A percentile compares a stretch with the other conserved stretches of the same genome.
Conservation (phyloP, 1,284 basidiomycete genomes). For the Puccinia horiana region DNA sequence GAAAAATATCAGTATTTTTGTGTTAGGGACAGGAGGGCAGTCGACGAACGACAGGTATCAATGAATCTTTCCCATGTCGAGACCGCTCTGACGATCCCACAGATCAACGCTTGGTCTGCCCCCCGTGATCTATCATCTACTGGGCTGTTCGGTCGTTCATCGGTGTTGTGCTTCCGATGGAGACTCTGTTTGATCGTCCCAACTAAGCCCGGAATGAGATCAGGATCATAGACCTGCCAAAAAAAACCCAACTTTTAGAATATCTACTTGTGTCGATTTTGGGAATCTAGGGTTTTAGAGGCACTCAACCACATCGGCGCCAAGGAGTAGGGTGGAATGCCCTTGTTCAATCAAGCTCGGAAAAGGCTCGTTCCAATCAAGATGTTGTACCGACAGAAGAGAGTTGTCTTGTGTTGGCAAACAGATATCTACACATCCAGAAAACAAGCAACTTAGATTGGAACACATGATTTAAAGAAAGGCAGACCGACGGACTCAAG, state of each 20-base stretch:
- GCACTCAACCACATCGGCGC: constrained; percentile 40
- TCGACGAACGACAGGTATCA: not conserved
- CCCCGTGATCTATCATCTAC: too few relatives aligned
- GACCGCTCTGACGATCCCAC: not conserved
- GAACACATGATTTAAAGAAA: not conserved
- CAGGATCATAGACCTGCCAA: constrained; percentile 29
- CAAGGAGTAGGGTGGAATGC: constrained; percentile 15
- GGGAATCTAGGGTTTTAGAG: not conserved
- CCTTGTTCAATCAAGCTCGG: not conserved
- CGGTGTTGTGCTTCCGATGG: too few relatives aligned
- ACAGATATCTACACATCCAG: not conserved
- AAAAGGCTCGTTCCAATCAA: not conserved
- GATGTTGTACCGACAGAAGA: not conserved
- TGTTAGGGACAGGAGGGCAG: not conserved
- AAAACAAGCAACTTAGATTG: not conserved
- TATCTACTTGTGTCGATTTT: not conserved
- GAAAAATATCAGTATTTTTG: not conserved
- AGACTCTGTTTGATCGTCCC: constrained; percentile 2
- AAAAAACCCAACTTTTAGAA: not conserved
- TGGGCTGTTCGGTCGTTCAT: too few relatives aligned
- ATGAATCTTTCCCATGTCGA: constrained; percentile 16
- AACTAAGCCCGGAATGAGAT: constrained; percentile 15
- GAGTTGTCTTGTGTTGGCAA: not conserved
- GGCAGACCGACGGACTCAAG: constrained; percentile 19
- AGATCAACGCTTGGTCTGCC: constrained; percentile 3